Percentiles rank a stretch among this genome's conserved stretches.
Evolutionary conservation across 228 moss, liverwort and hornwort species (phyloP).

Genomic region (Sphagnum magellanicum): DNA sequence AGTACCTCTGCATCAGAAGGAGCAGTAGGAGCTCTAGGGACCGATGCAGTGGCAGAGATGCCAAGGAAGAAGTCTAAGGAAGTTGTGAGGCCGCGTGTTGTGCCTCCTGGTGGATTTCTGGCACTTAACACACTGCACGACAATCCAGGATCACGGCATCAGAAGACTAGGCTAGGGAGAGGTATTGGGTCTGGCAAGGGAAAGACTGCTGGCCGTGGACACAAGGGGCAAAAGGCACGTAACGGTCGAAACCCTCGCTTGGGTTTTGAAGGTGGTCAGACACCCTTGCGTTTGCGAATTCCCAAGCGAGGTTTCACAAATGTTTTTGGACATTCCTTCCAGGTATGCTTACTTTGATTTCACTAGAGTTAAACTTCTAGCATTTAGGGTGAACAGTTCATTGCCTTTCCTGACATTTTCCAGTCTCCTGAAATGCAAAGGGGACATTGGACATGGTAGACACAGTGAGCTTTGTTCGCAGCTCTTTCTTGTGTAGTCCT

Average conservation of each 20-base stretch:
- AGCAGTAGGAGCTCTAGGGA: slow-evolving; percentile 4
- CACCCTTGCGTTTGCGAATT: slow-evolving; percentile 84
- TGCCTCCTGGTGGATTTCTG: slow-evolving; percentile 54
- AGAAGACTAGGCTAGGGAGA: slow-evolving; percentile 81
- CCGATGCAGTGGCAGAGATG: slow-evolving; percentile 15
- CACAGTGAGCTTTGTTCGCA: no score
- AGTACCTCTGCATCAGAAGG: slow-evolving; percentile 21
- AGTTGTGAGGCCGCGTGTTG: slow-evolving; percentile 30
- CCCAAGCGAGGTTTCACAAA: slow-evolving; percentile 92
- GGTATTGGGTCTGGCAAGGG: slow-evolving; percentile 98
- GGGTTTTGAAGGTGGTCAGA: slow-evolving; percentile 97
- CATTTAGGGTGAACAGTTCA: background rate
- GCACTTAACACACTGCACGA: slow-evolving; percentile 83
- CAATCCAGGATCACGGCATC: slow-evolving; percentile 80
- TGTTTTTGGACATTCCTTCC: slow-evolving; percentile 63
- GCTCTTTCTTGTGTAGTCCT: no score
- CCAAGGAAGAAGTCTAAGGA: slow-evolving; percentile 30
- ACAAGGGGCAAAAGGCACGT: slow-evolving; percentile 97
- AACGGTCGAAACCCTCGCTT: slow-evolving; percentile 79
- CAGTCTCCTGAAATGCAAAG: no score
- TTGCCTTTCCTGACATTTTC: no score
- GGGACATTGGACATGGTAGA: no score
- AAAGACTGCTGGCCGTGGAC: slow-evolving; percentile 91
- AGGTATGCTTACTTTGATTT: slow-evolving; percentile 29
- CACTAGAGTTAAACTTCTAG: background rate